These are phyloP conservation scores for Naegleria gruberi DNA, from an alignment of 208 protist genomes.

Conservation along the genomic window DNA sequence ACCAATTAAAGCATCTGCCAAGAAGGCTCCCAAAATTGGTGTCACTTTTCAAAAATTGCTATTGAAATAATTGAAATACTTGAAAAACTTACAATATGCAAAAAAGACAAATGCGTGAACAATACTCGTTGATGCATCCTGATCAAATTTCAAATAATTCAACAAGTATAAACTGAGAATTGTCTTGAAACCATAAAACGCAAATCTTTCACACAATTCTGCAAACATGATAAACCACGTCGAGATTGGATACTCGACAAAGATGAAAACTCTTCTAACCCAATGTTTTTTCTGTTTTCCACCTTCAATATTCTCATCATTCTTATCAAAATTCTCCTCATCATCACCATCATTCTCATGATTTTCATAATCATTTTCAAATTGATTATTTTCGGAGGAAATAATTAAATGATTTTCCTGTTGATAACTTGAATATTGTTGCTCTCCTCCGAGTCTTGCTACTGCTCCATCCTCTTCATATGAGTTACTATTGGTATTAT, in stretches of 20 bases:
- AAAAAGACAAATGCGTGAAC: constrained; percentile 48
- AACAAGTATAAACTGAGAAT: constrained; percentile 18
- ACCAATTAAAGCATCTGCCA: constrained; percentile 38
- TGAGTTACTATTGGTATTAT: too few species aligned
- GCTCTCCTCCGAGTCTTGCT: too few species aligned
- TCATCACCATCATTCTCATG: too few species aligned
- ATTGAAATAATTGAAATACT: background rate
- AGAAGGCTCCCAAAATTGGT: constrained; percentile 41
- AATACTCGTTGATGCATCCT: constrained; percentile 8
- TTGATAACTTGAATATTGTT: too few species aligned
- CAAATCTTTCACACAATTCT: constrained; percentile 21
- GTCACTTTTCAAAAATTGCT: background rate
- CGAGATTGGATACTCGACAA: background rate
- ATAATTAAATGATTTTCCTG: too few species aligned
- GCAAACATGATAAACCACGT: constrained; percentile 10
- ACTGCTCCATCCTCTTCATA: too few species aligned
- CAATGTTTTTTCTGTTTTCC: too few species aligned
- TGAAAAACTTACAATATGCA: constrained; percentile 28
- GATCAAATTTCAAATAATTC: constrained; percentile 4
- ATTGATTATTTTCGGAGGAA: too few species aligned
- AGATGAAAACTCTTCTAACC: background rate
- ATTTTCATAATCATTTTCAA: too few species aligned
- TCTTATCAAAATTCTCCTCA: too few species aligned
- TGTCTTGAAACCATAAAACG: constrained; percentile 24
- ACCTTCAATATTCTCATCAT: too few species aligned